Evolutionary conservation across 495 filamentous ascomycete genomes (phyloP).

Genomic region (Penicillium ochrochloron): DNA sequence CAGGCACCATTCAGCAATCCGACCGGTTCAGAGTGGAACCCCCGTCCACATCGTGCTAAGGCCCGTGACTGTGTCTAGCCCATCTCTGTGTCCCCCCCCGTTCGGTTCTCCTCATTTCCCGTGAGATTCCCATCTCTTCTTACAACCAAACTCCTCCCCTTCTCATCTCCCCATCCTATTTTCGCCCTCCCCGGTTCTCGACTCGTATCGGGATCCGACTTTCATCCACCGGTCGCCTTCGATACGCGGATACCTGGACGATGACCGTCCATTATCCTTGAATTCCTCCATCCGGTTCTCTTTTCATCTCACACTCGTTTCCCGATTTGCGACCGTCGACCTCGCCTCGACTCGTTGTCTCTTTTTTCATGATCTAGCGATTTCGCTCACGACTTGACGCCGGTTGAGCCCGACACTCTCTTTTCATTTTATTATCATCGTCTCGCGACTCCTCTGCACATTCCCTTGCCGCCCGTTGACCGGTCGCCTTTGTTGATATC

Average conservation of each 20-base stretch:
- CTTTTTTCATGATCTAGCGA: constrained; percentile 36
- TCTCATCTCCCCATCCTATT: background rate
- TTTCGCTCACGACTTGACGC: constrained; percentile 50
- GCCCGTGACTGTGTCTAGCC: constrained; percentile 10
- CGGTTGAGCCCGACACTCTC: constrained; percentile 42
- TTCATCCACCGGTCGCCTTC: background rate
- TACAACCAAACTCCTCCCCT: background rate
- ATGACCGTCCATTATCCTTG: constrained; percentile 34
- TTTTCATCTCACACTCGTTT: constrained; percentile 31
- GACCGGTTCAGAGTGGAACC: constrained; percentile 1
- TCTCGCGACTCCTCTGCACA: constrained; percentile 14
- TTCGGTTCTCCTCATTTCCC: constrained; percentile 7
- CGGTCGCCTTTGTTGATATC: constrained; percentile 30
- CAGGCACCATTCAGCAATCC: background rate
- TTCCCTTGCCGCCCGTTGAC: constrained; percentile 34
- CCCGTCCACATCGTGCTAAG: constrained; percentile 14
- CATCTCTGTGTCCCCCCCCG: background rate
- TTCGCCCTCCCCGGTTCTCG: constrained; percentile 18
- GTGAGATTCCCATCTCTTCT: background rate
- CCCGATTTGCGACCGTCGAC: constrained; percentile 2
- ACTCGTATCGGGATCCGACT: constrained; percentile 1
- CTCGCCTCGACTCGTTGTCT: constrained; percentile 5
- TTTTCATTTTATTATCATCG: constrained; percentile 22
- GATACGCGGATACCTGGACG: constrained; percentile 19
- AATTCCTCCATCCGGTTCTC: constrained; percentile 8